phyloP scores from a whole-genome alignment of 352 stramenopile genomes.

The Phytophthora pisi region DNA sequence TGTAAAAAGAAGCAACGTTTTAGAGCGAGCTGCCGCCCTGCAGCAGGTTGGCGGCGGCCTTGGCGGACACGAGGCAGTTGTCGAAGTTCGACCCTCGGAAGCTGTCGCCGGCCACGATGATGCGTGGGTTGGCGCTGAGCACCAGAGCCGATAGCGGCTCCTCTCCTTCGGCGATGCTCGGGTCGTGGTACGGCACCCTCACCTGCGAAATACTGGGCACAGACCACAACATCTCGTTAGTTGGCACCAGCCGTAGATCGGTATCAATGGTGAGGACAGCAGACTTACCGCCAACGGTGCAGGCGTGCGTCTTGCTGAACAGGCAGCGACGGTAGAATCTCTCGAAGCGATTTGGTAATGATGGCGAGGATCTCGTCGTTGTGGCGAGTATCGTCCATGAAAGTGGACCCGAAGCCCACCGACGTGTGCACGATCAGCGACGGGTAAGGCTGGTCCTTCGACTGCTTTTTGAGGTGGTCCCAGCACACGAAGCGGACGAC shows the following conservation, averaged over 20 bases:
- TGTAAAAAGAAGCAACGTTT: not conserved
- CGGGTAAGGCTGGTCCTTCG: conserved; percentile 2
- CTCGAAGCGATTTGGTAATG: conserved; percentile 54
- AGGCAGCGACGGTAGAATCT: conserved; percentile 64
- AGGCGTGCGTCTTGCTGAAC: conserved; percentile 50
- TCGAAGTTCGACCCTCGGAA: conserved; percentile 78
- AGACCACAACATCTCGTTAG: conserved; percentile 7
- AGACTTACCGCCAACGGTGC: conserved; percentile 68
- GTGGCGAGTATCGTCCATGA: conserved; percentile 62
- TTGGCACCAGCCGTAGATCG: not conserved
- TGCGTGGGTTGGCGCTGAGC: conserved; percentile 54
- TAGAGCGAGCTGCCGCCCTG: conserved; percentile 44
- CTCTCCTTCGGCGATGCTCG: conserved; percentile 15
- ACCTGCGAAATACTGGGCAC: conserved; percentile 71
- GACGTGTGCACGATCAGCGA: conserved; percentile 72
- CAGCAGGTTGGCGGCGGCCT: conserved; percentile 41
- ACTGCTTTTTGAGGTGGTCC: conserved; percentile 72
- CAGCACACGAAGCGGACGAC: conserved; percentile 80
- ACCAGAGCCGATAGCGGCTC: conserved; percentile 34
- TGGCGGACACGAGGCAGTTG: conserved; percentile 72
- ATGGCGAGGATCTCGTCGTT: conserved; percentile 61
- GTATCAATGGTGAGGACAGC: not conserved
- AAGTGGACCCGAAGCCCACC: conserved; percentile 56
- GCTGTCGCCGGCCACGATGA: conserved; percentile 68
- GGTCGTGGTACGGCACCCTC: conserved; percentile 46